These are phyloP conservation scores for Amesomyces nigricolor DNA, from an alignment of 2,329 filamentous ascomycete genomes.

Conservation along the genomic window DNA sequence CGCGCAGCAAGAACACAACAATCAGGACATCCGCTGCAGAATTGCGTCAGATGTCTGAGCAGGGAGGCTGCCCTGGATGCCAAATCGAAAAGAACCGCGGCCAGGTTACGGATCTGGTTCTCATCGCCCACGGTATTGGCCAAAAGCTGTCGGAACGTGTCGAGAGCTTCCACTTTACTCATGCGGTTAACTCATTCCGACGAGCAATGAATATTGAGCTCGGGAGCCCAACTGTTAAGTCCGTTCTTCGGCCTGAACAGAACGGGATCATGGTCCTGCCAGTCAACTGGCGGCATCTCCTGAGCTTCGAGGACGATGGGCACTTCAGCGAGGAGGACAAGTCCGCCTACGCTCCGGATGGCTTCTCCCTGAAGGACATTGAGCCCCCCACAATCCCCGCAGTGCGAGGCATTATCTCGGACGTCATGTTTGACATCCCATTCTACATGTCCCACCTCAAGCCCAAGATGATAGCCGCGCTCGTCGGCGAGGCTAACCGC, in stretches of 20 bases:
- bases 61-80: conserved; percentile 51
- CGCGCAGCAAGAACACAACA: conserved; percentile 16
- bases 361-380: conserved; percentile 73
- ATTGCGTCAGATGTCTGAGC: conserved; percentile 6
- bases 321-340: conserved; percentile 51
- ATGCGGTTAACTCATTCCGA: conserved; percentile 87
- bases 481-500: conserved; percentile 85
- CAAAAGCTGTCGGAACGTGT: conserved; percentile 93
- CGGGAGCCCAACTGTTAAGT: conserved; percentile 65
- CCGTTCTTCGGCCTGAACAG: conserved; percentile 67
- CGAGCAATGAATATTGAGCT: conserved; percentile 82
- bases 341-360: conserved; percentile 50
- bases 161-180: conserved; percentile 95
- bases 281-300: conserved; percentile 84
- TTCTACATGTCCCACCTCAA: conserved; percentile 98
- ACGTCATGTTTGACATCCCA: conserved; percentile 97
- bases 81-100: conserved; percentile 56
- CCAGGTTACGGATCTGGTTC: conserved; percentile 76
- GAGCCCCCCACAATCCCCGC: conserved; percentile 86
- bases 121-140: conserved; percentile 92
- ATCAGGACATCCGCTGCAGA: neutral
- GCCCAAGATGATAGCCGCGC: conserved; percentile 84
- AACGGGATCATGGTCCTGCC: conserved; percentile 92
- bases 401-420: conserved; percentile 88
- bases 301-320: conserved; percentile 80